Base-by-base conservation (phyloP, 2,329 filamentous ascomycete genomes). In the Pseudogymnoascus sp. region DNA sequence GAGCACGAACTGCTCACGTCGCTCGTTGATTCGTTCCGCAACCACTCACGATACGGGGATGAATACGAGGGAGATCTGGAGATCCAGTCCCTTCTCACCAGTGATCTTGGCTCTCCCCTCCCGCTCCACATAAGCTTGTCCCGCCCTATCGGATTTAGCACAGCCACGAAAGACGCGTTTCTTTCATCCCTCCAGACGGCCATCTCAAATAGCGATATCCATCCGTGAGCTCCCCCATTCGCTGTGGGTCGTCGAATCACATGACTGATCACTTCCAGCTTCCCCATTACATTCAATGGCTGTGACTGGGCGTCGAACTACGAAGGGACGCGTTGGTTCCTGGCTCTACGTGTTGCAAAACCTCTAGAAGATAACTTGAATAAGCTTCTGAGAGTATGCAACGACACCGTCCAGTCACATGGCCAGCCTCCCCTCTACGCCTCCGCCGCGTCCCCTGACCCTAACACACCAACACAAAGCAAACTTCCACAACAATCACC, bases 111-210 rank as follows among this genome's bases (percentile, higher is more conserved):
- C 63, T 85, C 86, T 5, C 86, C 88, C 4, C 78, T 90, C 59
- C 93, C 93, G 2, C 80, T 99, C 55, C 94, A 99, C 74, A 86
- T 99, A 70, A 96, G 92, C 67, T 81, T 99, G 5, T 97, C 94
- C 6, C 82, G 90, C 5, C 88, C 94, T 0, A 77, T 97, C 59
- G 82, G 86, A 10, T 83, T 99, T 33, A 78, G 79, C 58, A 92
- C 89, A 0, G 80, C 86, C n/a, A 80, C 87, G 65, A 90, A 90
- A 67, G 84, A 87, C 29, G 68, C 66, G 0, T 97, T 96, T 70
- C 76, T 88, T 4, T 74, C 81, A 4, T 73, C 74, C 0, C 72
- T 96, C 4, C 72, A 75, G 36, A 71, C 73, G 1, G 69, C 74
- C 7, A 67, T 88, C 62, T 63, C 73, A 58, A 63, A 70, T 3